A percentile compares a stretch with the other conserved stretches of the same genome.
Evolutionary conservation across 75 land plant species (phyloP).

Genomic region (Pinus albicaulis): DNA sequence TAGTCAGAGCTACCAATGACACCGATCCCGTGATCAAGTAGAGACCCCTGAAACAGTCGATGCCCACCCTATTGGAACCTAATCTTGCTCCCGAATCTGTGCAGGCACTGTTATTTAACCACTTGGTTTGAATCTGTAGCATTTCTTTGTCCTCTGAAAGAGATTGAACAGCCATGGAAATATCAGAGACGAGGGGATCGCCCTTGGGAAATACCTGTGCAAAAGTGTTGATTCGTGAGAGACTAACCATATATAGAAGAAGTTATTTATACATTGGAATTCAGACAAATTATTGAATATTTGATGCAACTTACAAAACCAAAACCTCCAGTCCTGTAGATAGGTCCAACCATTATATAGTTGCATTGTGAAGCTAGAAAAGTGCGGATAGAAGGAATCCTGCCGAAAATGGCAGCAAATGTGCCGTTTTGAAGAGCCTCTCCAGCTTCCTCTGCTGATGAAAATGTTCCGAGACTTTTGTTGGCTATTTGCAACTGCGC

Average conservation of each 20-base stretch:
- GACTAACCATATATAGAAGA: too few species aligned
- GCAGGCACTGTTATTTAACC: conserved; percentile 20
- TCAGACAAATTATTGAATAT: too few species aligned
- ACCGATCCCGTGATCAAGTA: conserved; percentile 21
- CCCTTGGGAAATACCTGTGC: conserved; percentile 49
- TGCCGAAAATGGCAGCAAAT: background rate
- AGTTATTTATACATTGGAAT: too few species aligned
- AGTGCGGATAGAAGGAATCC: background rate
- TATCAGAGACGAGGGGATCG: conserved; percentile 31
- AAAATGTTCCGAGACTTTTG: conserved; percentile 11
- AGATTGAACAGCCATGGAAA: conserved; percentile 38
- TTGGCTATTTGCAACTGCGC: conserved; percentile 16
- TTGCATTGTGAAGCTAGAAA: background rate
- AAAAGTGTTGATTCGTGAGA: too few species aligned
- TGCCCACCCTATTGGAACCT: conserved; percentile 15
- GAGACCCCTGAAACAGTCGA: conserved; percentile 59
- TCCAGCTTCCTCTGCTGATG: conserved; percentile 17
- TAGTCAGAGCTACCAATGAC: conserved; percentile 15
- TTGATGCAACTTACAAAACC: background rate
- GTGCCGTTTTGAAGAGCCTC: conserved; percentile 29
- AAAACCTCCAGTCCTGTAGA: background rate
- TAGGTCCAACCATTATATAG: background rate
- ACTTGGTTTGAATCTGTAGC: conserved; percentile 11
- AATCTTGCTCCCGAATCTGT: background rate
- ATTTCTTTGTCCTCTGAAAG: conserved; percentile 30